Evolutionary conservation across 441 rosid species (phyloP).

Genomic region (Kokia cookei): DNA sequence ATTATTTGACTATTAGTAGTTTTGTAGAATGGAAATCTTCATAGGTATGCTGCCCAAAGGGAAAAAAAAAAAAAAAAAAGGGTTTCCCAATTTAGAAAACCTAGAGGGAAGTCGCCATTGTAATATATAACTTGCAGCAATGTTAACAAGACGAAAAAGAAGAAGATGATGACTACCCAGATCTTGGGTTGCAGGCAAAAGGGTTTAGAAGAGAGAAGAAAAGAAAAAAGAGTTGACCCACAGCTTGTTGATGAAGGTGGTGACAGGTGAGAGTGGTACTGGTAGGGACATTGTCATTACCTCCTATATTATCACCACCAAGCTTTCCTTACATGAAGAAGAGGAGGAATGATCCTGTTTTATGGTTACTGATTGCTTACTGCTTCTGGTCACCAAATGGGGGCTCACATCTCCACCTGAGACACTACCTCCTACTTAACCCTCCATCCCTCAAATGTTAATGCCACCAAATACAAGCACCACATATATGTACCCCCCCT

Average conservation of each 20-base stretch:
- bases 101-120: not conserved
- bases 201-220: not conserved
- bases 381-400: not conserved
- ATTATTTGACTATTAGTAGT: not conserved
- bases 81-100: not conserved
- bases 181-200: not conserved
- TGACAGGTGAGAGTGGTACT: not conserved
- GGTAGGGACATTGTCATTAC: conserved; percentile 3
- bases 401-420: conserved; percentile 10
- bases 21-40: not conserved
- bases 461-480: not conserved
- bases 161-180: not conserved
- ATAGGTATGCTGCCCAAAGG: not conserved
- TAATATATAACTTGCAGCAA: not conserved
- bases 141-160: not conserved
- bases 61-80: not conserved
- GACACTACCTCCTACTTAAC: not conserved
- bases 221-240: conserved; percentile 7
- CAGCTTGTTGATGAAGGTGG: not conserved
- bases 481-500: no score
- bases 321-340: conserved; percentile 4
- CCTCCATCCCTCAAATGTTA: no score
- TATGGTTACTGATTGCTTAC: conserved; percentile 10
- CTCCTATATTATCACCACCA: not conserved
- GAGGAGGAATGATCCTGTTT: conserved; percentile 10